Conservation (phyloP, 495 filamentous ascomycete genomes). For the Penicillium turbatum region DNA sequence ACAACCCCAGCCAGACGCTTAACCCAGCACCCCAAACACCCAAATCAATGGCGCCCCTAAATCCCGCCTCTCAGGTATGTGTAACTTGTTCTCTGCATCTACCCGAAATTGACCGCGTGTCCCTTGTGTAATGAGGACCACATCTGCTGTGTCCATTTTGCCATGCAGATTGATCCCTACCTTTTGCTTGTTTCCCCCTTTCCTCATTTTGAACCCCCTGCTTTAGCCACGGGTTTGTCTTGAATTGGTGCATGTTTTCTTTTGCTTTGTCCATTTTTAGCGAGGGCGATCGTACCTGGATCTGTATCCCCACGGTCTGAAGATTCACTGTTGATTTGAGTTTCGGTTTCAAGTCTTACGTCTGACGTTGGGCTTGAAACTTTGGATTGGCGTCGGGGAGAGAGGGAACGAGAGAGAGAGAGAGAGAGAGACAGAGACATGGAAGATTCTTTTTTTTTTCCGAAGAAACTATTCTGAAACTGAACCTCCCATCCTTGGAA, state of each 20-base stretch:
- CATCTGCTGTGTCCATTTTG: constrained; percentile 7
- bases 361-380: not conserved
- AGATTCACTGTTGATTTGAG: not conserved
- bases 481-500: not conserved
- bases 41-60: constrained; percentile 34
- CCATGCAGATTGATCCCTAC: constrained; percentile 7
- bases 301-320: not conserved
- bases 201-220: not conserved
- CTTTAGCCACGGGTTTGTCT: constrained; percentile 3
- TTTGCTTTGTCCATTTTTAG: not conserved
- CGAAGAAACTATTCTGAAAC: not conserved
- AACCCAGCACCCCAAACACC: not conserved
- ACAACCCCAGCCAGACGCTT: not conserved
- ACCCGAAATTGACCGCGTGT: constrained; percentile 8
- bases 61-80: constrained; percentile 32
- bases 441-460: constrained; percentile 8
- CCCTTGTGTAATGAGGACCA: not conserved
- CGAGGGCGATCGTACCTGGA: not conserved
- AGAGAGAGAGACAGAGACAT: not conserved
- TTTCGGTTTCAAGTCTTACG: constrained; percentile 9
- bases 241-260: constrained; percentile 3
- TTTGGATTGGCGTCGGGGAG: too few relatives aligned
- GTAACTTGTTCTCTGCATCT: constrained; percentile 9
- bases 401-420: too few relatives aligned
- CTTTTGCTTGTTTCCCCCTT: not conserved